A percentile compares a stretch with the other conserved stretches of the same genome.
Evolutionary conservation across 176 grass and related monocot species (phyloP).

Genomic region (Aegilops bicornis): DNA sequence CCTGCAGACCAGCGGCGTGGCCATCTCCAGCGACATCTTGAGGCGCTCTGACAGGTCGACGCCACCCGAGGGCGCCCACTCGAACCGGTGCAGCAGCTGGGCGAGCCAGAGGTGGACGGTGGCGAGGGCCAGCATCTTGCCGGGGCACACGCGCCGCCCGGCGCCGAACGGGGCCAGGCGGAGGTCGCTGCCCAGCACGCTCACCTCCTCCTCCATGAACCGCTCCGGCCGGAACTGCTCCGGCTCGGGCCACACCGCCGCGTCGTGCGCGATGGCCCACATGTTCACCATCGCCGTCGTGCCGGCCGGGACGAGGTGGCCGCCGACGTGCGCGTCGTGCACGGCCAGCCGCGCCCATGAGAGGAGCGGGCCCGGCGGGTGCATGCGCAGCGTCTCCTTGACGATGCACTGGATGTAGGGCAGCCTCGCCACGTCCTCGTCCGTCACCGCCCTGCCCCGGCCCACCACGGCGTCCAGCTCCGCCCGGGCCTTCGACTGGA

Average conservation of each 20-base stretch:
- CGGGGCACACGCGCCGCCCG: conserved; percentile 68
- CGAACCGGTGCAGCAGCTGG: conserved; percentile 56
- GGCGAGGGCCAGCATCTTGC: conserved; percentile 66
- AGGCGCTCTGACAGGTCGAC: conserved; percentile 75
- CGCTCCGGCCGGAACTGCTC: conserved; percentile 57
- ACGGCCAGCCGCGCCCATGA: conserved; percentile 81
- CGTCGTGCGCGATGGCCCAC: conserved; percentile 84
- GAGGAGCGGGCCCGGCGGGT: conserved; percentile 79
- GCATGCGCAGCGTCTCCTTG: conserved; percentile 80
- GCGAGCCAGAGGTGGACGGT: conserved; percentile 74
- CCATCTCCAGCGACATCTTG: conserved; percentile 86
- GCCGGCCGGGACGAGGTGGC: conserved; percentile 62
- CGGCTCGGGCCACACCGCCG: conserved; percentile 51
- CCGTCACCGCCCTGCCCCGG: conserved; percentile 22
- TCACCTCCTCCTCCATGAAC: conserved; percentile 65
- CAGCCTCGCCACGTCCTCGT: conserved; percentile 53
- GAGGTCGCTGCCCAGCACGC: conserved; percentile 65
- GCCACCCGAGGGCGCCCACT: conserved; percentile 34
- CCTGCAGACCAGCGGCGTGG: conserved; percentile 61
- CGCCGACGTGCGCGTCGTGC: conserved; percentile 58
- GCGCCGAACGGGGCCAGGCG: conserved; percentile 74
- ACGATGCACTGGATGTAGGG: conserved; percentile 66
- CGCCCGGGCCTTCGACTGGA: conserved; percentile 62
- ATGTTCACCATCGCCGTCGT: conserved; percentile 96
- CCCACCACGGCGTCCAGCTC: conserved; percentile 58